These are phyloP conservation scores for Clarireedia monteithiana DNA, from an alignment of 2,329 filamentous ascomycete genomes.

Conservation along the genomic window DNA sequence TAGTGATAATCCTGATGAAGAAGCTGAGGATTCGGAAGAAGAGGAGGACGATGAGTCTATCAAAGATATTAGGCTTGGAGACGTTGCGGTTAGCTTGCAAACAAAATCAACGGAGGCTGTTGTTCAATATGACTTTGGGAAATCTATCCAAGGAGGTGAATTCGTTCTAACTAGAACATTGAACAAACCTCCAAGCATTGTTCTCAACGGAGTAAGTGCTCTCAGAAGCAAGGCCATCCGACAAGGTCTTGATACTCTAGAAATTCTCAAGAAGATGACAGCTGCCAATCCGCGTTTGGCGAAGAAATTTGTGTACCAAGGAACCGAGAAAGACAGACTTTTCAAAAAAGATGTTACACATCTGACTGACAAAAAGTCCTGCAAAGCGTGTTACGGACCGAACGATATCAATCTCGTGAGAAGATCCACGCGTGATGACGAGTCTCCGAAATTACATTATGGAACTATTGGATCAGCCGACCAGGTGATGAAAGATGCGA, in stretches of 20 bases:
- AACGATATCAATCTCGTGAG: not conserved
- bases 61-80: constrained; percentile 14
- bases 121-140: constrained; percentile 25
- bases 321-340: constrained; percentile 19
- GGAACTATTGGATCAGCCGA: constrained; percentile 8
- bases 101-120: constrained; percentile 12
- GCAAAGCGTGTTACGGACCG: not conserved
- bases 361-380: not conserved
- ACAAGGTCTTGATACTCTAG: not conserved
- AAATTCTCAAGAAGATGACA: not conserved
- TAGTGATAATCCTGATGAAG: constrained; percentile 10
- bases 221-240: not conserved
- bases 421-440: not conserved
- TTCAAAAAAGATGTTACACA: constrained; percentile 23
- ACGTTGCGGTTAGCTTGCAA: constrained; percentile 13
- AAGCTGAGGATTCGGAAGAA: not conserved
- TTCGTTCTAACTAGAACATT: not conserved
- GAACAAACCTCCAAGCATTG: not conserved
- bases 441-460: constrained; percentile 31
- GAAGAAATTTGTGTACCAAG: constrained; percentile 10
- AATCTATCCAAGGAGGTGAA: constrained; percentile 3
- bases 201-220: not conserved
- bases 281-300: not conserved
- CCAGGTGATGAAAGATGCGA: constrained; percentile 8
- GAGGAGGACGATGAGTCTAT: constrained; percentile 3